Base-by-base conservation (phyloP, 2,329 filamentous ascomycete genomes). In the Epichloe festucae region DNA sequence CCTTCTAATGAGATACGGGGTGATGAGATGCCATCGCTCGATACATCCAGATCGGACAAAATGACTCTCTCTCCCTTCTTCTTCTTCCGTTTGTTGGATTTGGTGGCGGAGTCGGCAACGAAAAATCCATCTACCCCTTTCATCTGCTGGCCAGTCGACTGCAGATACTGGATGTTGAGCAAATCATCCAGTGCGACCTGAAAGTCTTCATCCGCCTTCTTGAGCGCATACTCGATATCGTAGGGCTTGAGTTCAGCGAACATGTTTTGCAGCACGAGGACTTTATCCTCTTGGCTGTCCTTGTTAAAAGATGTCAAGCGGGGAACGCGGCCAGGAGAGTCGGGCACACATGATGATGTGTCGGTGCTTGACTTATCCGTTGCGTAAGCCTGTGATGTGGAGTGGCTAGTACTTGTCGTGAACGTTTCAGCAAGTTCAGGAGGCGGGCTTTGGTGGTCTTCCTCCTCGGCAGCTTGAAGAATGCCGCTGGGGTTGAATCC, bases 41-140 rank as follows among this genome's bases (percentile, higher is more conserved):
- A 54, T 10, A 52, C 42, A 5, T 57, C 47, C n/a, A 43, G 51
- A 39, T 55, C 52, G 17, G 54, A 55, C 5, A 43, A 48, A 12
- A 55, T 55, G 5, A 4, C 39, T 63, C 59, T 58, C 53, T 65
- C 67, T 53, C 62, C 62, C 40, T 62, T 67, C 23, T 58, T 66
- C 54, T 69, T 71, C 53, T 62, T 71, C 53, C 62, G 67, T 56
- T 71, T 75, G 36, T 62, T 65, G 12, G 38, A 21, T 54, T 71
- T 73, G 17, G 55, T 61, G 6, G 56, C 54, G 19, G 49, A 54
- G 45, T 80, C 75, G 0, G 75, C 75, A 40, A 79, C 74, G 21
- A 79, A 81, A 62, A 95, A 95, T 0, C 79, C 89, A 53, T 96
- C 89, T n/a, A 96, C 73, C 0, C 89, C 87, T 62, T 86, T 91